A percentile compares a stretch with the other conserved stretches of the same genome.
Evolutionary conservation across 2,329 filamentous ascomycete species (phyloP).

Genomic region (Paecilomyces fulvus): DNA sequence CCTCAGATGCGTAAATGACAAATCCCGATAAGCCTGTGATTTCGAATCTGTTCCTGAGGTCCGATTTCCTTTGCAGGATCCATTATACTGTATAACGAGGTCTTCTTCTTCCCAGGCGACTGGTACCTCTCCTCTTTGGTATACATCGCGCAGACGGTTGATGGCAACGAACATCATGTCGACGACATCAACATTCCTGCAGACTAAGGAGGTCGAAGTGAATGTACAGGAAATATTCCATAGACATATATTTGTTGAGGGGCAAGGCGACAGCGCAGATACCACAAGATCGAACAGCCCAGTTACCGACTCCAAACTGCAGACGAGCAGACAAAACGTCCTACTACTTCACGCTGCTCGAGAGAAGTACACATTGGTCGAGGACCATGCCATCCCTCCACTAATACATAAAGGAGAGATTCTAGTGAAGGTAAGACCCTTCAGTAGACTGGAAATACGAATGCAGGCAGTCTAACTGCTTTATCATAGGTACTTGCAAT

Average conservation of each 20-base stretch:
- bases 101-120: neutral
- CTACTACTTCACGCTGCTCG: slow-evolving; percentile 44
- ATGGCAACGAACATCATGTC: slow-evolving; percentile 11
- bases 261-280: neutral
- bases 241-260: slow-evolving; percentile 5
- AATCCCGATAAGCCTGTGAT: neutral
- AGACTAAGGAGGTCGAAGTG: slow-evolving; percentile 10
- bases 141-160: neutral
- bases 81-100: neutral
- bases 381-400: slow-evolving; percentile 40
- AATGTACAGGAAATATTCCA: slow-evolving; percentile 9
- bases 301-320: neutral
- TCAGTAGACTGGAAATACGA: neutral
- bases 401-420: slow-evolving; percentile 45
- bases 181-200: slow-evolving; percentile 16
- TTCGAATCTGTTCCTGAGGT: neutral
- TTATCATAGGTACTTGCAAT: slow-evolving; percentile 45
- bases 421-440: slow-evolving; percentile 45
- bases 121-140: neutral
- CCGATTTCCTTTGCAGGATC: neutral
- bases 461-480: too few species aligned
- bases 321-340: slow-evolving; percentile 33
- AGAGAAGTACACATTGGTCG: slow-evolving; percentile 42
- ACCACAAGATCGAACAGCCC: neutral
- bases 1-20: neutral